Evolutionary conservation across 1,284 basidiomycete genomes (phyloP), one percentile per base, ranked within the genome.

Genomic region (Mycosarcoma mackinlayi): DNA sequence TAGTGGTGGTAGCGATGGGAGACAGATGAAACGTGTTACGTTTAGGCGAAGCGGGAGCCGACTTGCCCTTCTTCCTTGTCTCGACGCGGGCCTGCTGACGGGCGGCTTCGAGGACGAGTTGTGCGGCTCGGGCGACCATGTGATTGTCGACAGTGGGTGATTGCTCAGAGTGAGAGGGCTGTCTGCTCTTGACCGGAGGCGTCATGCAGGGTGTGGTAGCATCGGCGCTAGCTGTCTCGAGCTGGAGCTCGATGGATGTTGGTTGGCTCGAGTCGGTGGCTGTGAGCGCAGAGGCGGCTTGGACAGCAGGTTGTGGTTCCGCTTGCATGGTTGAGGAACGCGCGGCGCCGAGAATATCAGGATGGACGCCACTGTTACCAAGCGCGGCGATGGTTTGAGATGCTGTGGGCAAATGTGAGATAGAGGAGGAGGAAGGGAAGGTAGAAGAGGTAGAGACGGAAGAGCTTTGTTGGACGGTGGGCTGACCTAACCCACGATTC

Each of bases 61-160:
- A 72, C 16, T 46, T 53, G 35, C 69, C 69, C 31, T 72, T 67
- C 46, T 56, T 63, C 21, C 60, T 45, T 6, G 64, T 67, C 44
- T 63, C 68, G 24, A 56, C 69, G 4, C 61, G 60, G 18, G 72
- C 72, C 48, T 71, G 65, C 33, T 62, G 54, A 14, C 72, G 61
- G 27, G 73, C 73, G 18, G 73, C 73, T 44, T 67, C 73, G 31
- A 75, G 60, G 24, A 75, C 68, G 16, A 68, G 23, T 28, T 75
- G 73, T 10, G 68, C 73, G 8, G 69, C 73, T 9, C 67, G 69
- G 11, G 69, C 65, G 0, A 75, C 41, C 60, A 75, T 63, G 49
- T 65, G 58, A 11, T 73, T 50, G 27, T 73, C 70, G 27, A 42
- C 27, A 6, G 46, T 34, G 18, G 40, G n/a, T n/a, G n/a, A 41